phyloP scores from a whole-genome alignment of 352 stramenopile species.

The Pythium myriotylum region DNA sequence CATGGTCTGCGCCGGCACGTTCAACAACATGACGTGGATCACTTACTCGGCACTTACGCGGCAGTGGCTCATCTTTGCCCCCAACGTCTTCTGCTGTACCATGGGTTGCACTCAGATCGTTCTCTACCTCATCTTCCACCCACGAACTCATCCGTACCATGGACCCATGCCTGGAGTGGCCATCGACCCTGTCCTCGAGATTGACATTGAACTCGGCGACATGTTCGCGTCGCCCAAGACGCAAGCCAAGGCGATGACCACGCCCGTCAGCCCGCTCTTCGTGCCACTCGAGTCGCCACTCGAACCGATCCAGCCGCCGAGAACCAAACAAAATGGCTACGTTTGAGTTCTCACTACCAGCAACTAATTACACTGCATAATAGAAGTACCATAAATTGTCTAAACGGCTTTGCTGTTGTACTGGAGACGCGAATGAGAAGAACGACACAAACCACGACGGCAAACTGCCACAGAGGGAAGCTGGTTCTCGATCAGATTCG shows the following conservation, averaged over 20 bases:
- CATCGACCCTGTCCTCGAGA: not conserved
- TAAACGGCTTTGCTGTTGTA: too few relatives aligned
- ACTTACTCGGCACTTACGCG: conserved; percentile 41
- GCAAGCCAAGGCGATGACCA: not conserved
- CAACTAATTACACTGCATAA: too few relatives aligned
- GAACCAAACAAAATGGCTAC: too few relatives aligned
- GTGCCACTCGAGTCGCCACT: conserved; percentile 17
- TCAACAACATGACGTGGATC: conserved; percentile 60
- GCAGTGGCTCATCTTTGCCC: conserved; percentile 55
- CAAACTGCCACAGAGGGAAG: too few relatives aligned
- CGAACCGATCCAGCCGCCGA: not conserved
- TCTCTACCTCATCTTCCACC: conserved; percentile 52
- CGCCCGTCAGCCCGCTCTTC: not conserved
- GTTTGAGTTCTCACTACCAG: too few relatives aligned
- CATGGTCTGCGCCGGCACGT: conserved; percentile 49
- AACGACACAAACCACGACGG: too few relatives aligned
- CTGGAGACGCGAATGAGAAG: too few relatives aligned
- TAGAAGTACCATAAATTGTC: too few relatives aligned
- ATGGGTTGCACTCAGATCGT: conserved; percentile 39
- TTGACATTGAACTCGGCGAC: not conserved
- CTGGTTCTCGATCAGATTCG: too few relatives aligned
- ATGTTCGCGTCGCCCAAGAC: too few relatives aligned
- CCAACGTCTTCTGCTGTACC: conserved; percentile 43
- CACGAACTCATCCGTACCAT: conserved; percentile 40
- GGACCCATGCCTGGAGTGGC: conserved; percentile 2